These are phyloP conservation scores for Phytopythium vexans DNA, from an alignment of 352 stramenopile genomes.

Conservation along the genomic window DNA sequence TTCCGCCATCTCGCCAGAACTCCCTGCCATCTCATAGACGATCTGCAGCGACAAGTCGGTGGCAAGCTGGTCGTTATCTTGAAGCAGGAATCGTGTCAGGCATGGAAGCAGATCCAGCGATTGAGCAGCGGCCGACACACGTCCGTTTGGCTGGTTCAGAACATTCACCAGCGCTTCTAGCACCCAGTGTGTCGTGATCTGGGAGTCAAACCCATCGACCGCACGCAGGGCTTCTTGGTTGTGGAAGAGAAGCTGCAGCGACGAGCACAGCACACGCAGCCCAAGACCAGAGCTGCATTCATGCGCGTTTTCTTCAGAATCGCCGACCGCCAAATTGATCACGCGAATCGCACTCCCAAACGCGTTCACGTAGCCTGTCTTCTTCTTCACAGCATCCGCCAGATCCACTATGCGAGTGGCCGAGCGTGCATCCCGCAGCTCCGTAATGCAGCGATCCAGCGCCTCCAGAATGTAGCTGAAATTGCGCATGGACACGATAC, in stretches of 20 bases:
- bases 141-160: conserved; percentile 77
- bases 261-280: conserved; percentile 69
- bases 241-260: conserved; percentile 71
- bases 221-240: conserved; percentile 55
- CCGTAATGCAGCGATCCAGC: conserved; percentile 76
- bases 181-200: conserved; percentile 74
- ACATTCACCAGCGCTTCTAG: conserved; percentile 81
- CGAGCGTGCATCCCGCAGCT: conserved; percentile 41
- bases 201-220: conserved; percentile 58
- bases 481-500: conserved; percentile 61
- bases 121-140: conserved; percentile 74
- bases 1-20: conserved; percentile 78
- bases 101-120: conserved; percentile 81
- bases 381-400: conserved; percentile 54
- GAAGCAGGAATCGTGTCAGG: conserved; percentile 69
- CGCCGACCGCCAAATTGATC: conserved; percentile 67
- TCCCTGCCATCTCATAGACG: conserved; percentile 78
- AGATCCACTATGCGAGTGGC: conserved; percentile 38
- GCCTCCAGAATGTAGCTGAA: conserved; percentile 71
- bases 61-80: conserved; percentile 61
- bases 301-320: conserved; percentile 76
- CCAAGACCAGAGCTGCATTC: conserved; percentile 71
- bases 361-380: conserved; percentile 55
- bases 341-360: conserved; percentile 74
- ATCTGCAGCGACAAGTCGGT: conserved; percentile 81